phyloP scores from a whole-genome alignment of 2,329 filamentous ascomycete genomes.

The Huntiella savannae region DNA sequence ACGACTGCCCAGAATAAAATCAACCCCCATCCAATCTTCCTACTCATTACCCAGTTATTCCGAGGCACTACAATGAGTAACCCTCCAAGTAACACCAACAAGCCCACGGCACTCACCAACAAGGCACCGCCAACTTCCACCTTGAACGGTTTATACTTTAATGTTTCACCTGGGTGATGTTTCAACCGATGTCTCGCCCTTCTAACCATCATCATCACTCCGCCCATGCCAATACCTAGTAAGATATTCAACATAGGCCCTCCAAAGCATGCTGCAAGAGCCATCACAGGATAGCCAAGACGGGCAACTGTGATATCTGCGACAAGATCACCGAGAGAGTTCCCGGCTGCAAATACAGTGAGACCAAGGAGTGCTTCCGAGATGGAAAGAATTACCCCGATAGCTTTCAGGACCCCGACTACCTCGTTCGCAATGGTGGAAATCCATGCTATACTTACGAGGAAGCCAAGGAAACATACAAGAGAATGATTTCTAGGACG shows the following conservation, averaged over 20 bases:
- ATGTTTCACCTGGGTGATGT: conserved; percentile 39
- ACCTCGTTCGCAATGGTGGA: conserved; percentile 91
- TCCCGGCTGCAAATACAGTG: conserved; percentile 91
- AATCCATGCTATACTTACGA: conserved; percentile 89
- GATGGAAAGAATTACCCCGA: conserved; percentile 82
- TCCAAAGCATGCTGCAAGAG: conserved; percentile 83
- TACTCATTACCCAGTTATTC: conserved; percentile 73
- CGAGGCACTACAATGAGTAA: conserved; percentile 64
- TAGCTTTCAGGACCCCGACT: conserved; percentile 78
- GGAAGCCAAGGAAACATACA: conserved; percentile 76
- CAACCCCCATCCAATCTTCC: conserved; percentile 61
- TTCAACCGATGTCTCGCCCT: conserved; percentile 47
- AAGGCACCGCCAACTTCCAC: conserved; percentile 73
- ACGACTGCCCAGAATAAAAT: conserved; percentile 65
- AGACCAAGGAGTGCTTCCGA: conserved; percentile 87
- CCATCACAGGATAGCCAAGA: conserved; percentile 93
- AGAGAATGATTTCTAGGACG: conserved; percentile 57
- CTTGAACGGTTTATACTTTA: conserved; percentile 57
- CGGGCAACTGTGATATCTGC: conserved; percentile 87
- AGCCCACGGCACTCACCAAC: conserved; percentile 65
- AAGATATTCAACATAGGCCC: conserved; percentile 96
- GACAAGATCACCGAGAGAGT: conserved; percentile 83
- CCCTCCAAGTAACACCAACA: conserved; percentile 61
- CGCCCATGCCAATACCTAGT: conserved; percentile 79
- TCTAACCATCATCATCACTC: conserved; percentile 67